Conservation (phyloP, 495 filamentous ascomycete genomes). For the Beverwykella pulmonaria region DNA sequence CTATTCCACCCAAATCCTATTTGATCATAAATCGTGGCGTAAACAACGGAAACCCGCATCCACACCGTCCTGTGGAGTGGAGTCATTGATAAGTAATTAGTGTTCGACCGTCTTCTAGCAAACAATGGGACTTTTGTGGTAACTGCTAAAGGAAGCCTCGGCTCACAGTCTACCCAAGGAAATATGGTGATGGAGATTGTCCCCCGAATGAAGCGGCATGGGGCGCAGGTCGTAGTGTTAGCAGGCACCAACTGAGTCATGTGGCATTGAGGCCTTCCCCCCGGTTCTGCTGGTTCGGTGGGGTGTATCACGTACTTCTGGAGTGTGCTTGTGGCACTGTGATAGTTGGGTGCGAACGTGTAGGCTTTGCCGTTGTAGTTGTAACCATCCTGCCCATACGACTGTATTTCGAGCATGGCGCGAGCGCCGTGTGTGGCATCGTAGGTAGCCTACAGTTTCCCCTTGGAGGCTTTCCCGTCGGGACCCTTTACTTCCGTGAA, state of each 20-base stretch:
- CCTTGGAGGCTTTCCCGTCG: too few species aligned
- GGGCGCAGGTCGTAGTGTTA: conserved; percentile 19
- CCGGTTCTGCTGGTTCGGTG: too few species aligned
- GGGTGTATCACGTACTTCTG: too few species aligned
- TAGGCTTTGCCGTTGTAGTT: too few species aligned
- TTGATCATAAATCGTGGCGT: conserved; percentile 3
- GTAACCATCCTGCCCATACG: too few species aligned
- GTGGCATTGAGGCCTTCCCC: too few species aligned
- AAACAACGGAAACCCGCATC: conserved; percentile 15
- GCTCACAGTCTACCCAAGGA: conserved; percentile 21
- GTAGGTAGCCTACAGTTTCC: too few species aligned
- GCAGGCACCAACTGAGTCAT: conserved; percentile 6
- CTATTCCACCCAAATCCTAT: conserved; percentile 6
- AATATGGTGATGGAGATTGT: conserved; percentile 30
- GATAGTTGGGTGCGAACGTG: too few species aligned
- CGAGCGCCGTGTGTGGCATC: too few species aligned
- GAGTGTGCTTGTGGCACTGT: too few species aligned
- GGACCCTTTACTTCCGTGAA: too few species aligned
- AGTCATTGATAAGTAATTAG: conserved; percentile 20
- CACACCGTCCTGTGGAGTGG: conserved; percentile 12
- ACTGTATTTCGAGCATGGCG: too few species aligned
- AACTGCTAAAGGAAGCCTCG: conserved; percentile 27
- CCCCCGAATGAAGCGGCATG: conserved; percentile 7
- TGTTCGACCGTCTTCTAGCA: conserved; percentile 2
- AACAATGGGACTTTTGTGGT: conserved; percentile 20